These are phyloP conservation scores for Ashbya aceris DNA, from an alignment of 1,139 yeast genomes.

Conservation along the genomic window DNA sequence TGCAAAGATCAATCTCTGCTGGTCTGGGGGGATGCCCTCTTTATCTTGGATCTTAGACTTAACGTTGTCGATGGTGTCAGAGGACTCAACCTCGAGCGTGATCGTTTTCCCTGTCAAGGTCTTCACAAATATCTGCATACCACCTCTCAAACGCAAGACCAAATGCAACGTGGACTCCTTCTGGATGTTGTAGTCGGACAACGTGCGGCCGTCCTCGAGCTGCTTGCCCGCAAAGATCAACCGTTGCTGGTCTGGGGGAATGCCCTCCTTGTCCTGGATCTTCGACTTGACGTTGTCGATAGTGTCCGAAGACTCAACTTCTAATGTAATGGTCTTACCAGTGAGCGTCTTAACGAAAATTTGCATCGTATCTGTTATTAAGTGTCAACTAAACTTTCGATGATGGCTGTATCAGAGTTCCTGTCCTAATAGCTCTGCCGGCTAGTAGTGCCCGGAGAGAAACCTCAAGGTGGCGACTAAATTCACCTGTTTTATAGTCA, in stretches of 20 bases:
- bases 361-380: conserved; percentile 39
- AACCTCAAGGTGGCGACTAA: too few relatives aligned
- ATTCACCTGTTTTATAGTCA: too few relatives aligned
- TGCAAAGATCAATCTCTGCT: conserved; percentile 95
- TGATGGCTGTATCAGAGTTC: too few relatives aligned
- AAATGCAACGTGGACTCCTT: conserved; percentile 67
- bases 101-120: conserved; percentile 68
- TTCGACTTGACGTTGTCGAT: conserved; percentile 77
- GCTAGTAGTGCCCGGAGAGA: too few relatives aligned
- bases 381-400: too few relatives aligned
- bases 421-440: too few relatives aligned
- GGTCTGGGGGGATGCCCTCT: conserved; percentile 98
- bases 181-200: conserved; percentile 72
- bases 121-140: conserved; percentile 45
- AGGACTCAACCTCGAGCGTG: conserved; percentile 59
- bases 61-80: conserved; percentile 71
- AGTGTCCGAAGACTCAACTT: conserved; percentile 78
- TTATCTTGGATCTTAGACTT: conserved; percentile 97
- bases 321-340: conserved; percentile 71
- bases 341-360: conserved; percentile 56
- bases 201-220: conserved; percentile 75
- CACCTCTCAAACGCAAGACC: conserved; percentile 67
- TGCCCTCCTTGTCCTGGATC: conserved; percentile 82
- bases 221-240: conserved; percentile 82
- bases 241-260: conserved; percentile 83